Conservation (phyloP, 495 filamentous ascomycete species). For the Aspergillus hancockii region DNA sequence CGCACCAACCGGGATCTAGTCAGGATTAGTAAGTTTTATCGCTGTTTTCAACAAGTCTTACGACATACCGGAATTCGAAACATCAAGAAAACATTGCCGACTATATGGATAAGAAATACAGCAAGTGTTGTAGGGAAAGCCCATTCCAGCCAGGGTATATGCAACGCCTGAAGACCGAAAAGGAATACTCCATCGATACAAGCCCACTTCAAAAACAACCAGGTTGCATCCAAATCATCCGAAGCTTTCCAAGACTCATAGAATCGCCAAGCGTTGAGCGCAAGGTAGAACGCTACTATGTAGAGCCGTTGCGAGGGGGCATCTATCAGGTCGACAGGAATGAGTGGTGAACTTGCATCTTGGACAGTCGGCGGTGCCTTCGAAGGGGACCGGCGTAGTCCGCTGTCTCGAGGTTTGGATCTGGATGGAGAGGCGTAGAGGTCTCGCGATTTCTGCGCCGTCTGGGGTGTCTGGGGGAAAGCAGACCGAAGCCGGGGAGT, state of each 20-base stretch:
- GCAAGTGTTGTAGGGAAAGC: constrained; percentile 66
- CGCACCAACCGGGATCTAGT: constrained; percentile 62
- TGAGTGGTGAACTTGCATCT: constrained; percentile 57
- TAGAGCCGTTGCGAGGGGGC: constrained; percentile 87
- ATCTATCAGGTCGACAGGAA: constrained; percentile 75
- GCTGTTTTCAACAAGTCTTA: constrained; percentile 12
- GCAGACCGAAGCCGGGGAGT: constrained; percentile 74
- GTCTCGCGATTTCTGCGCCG: constrained; percentile 34
- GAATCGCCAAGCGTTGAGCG: constrained; percentile 73
- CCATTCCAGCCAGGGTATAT: constrained; percentile 96
- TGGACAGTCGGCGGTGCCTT: constrained; percentile 23
- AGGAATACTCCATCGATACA: constrained; percentile 79
- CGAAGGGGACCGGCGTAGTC: constrained; percentile 28
- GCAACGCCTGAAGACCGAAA: constrained; percentile 77
- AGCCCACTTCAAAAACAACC: constrained; percentile 91
- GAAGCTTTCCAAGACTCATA: constrained; percentile 81
- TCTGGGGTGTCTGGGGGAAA: constrained; percentile 65
- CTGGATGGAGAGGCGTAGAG: constrained; percentile 35
- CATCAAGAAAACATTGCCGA: constrained; percentile 83
- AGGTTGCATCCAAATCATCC: constrained; percentile 76
- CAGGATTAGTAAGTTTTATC: constrained; percentile 22
- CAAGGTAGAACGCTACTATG: constrained; percentile 71
- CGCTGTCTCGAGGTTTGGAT: constrained; percentile 28
- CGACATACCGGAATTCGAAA: constrained; percentile 77
- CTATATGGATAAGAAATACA: constrained; percentile 66